Evolutionary conservation across 1,284 basidiomycete species (phyloP).

Genomic region (Filobasidium uniguttulatum): DNA sequence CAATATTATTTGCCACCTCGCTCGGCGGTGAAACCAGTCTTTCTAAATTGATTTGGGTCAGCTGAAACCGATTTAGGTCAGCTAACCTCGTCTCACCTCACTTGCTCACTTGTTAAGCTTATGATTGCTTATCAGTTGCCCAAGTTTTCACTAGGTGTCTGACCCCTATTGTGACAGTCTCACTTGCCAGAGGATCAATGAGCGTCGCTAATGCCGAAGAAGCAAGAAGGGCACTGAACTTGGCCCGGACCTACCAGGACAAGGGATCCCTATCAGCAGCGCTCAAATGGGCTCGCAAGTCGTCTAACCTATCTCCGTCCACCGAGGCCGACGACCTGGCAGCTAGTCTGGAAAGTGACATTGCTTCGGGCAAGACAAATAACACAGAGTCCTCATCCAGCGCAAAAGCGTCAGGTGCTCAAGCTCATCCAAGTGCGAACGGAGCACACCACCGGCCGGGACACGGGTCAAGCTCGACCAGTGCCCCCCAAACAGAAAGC

Average conservation of each 20-base stretch:
- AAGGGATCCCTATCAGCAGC: conserved; percentile 61
- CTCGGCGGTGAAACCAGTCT: no score
- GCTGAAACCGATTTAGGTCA: no score
- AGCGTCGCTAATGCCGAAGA: conserved; percentile 44
- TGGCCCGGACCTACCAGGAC: conserved; percentile 60
- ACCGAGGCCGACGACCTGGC: conserved; percentile 50
- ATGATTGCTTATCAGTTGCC: no score
- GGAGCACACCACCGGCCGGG: conserved; percentile 25
- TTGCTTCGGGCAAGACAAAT: conserved; percentile 20
- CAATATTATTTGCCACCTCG: no score
- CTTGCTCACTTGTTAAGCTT: no score
- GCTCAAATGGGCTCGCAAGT: conserved; percentile 82
- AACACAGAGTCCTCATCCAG: conserved; percentile 20
- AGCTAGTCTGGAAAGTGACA: conserved; percentile 33
- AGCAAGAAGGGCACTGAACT: conserved; percentile 60
- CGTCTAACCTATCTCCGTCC: conserved; percentile 67
- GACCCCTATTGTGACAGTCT: no score
- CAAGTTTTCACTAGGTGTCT: no score
- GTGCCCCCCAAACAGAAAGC: no score
- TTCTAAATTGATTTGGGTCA: no score
- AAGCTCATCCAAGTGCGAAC: conserved; percentile 32
- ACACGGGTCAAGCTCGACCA: conserved; percentile 15
- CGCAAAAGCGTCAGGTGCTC: conserved; percentile 29
- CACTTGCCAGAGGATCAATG: no score
- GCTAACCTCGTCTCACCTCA: no score